Conservation (phyloP, 2,329 filamentous ascomycete species). For the Colletotrichum incanum region DNA sequence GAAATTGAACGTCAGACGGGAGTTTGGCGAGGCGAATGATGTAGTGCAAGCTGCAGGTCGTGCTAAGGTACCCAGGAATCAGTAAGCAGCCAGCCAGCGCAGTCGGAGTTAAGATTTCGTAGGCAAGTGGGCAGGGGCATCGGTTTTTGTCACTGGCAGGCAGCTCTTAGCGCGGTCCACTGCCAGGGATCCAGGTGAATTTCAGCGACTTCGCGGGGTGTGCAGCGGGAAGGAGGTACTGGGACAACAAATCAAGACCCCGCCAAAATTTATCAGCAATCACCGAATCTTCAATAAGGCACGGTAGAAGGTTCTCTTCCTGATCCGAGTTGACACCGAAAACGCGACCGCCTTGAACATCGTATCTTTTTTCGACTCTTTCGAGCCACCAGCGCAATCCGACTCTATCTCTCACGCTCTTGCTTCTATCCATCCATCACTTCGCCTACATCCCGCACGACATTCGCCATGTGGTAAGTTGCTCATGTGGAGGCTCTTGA, state of each 20-base stretch:
- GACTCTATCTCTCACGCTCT: background rate
- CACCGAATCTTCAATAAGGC: slow-evolving; percentile 32
- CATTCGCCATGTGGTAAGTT: slow-evolving; percentile 56
- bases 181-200: background rate
- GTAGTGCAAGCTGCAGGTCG: slow-evolving; percentile 17
- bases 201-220: slow-evolving; percentile 25
- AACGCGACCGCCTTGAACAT: background rate
- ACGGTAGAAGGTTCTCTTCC: slow-evolving; percentile 20
- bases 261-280: slow-evolving; percentile 44
- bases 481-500: background rate
- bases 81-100: slow-evolving; percentile 3
- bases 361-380: background rate
- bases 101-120: slow-evolving; percentile 3
- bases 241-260: slow-evolving; percentile 28
- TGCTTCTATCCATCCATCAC: too few relatives aligned
- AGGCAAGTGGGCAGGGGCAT: background rate
- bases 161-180: slow-evolving; percentile 21
- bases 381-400: background rate
- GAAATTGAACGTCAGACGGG: background rate
- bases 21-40: slow-evolving; percentile 21
- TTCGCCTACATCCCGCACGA: background rate
- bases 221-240: slow-evolving; percentile 32
- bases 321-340: slow-evolving; percentile 3
- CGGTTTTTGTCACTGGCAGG: slow-evolving; percentile 20
- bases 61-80: background rate